A percentile compares a stretch with the other conserved stretches of the same genome.
These are phyloP conservation scores for Fusarium veterinarium DNA, from an alignment of 2,329 filamentous ascomycete species.

Conservation along the genomic window DNA sequence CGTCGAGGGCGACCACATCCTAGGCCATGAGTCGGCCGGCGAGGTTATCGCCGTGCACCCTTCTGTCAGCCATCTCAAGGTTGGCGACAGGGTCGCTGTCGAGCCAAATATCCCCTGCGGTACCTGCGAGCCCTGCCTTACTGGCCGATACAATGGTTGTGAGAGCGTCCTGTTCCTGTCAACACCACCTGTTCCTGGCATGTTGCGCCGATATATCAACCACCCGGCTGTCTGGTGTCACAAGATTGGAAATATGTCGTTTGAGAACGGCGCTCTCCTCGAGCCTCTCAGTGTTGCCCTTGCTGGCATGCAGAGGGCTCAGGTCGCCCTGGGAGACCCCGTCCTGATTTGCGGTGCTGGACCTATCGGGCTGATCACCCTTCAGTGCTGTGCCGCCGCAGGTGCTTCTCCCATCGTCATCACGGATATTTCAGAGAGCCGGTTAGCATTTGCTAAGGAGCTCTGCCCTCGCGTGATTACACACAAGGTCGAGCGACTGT, in stretches of 20 bases:
- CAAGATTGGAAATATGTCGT: slow-evolving; percentile 93
- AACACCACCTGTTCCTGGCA: slow-evolving; percentile 87
- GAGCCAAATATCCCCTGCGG: slow-evolving; percentile 96
- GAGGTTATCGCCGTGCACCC: slow-evolving; percentile 84
- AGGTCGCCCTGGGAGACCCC: slow-evolving; percentile 84
- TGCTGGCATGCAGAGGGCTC: slow-evolving; percentile 86
- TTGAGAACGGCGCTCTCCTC: slow-evolving; percentile 88
- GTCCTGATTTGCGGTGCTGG: slow-evolving; percentile 92
- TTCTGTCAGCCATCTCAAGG: slow-evolving; percentile 79
- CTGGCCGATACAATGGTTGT: slow-evolving; percentile 95
- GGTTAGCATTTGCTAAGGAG: slow-evolving; percentile 85
- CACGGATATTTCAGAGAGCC: slow-evolving; percentile 91
- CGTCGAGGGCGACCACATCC: slow-evolving; percentile 86
- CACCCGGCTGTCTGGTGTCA: slow-evolving; percentile 96
- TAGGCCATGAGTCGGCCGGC: slow-evolving; percentile 94
- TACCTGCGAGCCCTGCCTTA: slow-evolving; percentile 89
- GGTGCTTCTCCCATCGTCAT: slow-evolving; percentile 93
- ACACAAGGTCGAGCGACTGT: slow-evolving; percentile 77
- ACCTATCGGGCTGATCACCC: slow-evolving; percentile 90
- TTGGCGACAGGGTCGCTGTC: slow-evolving; percentile 91
- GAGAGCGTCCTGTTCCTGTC: slow-evolving; percentile 87
- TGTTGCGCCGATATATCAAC: slow-evolving; percentile 92
- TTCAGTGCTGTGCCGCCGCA: slow-evolving; percentile 85
- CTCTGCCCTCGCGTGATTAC: slow-evolving; percentile 83
- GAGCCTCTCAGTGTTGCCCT: slow-evolving; percentile 92